Evolutionary conservation across 768 basidiomycete genomes (phyloP).

Genomic region (Russula vinacea): DNA sequence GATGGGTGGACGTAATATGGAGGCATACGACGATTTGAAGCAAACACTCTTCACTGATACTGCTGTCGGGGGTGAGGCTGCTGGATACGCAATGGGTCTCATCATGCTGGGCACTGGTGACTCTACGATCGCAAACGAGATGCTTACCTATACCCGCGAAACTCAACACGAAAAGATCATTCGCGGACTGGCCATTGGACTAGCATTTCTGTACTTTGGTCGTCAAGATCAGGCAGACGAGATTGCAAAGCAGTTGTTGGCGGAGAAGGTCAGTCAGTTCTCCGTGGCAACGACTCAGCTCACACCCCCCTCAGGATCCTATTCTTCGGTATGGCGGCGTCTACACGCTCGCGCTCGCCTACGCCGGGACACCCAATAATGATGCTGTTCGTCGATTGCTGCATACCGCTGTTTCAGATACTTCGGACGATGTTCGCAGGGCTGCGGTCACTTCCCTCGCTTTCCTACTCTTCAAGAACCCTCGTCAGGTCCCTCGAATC

Average conservation of each 20-base stretch:
- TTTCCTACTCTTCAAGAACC: slow-evolving; percentile 96
- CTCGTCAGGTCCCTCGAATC: slow-evolving; percentile 91
- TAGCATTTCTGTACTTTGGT: slow-evolving; percentile 90
- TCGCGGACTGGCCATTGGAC: slow-evolving; percentile 87
- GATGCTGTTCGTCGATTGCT: slow-evolving; percentile 86
- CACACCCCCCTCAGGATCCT: slow-evolving; percentile 62
- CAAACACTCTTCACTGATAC: slow-evolving; percentile 88
- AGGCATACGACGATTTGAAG: slow-evolving; percentile 90
- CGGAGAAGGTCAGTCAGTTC: slow-evolving; percentile 68
- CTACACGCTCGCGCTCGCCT: slow-evolving; percentile 93
- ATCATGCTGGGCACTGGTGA: slow-evolving; percentile 96
- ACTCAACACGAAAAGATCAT: slow-evolving; percentile 99
- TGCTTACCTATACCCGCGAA: slow-evolving; percentile 93
- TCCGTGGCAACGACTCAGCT: slow-evolving; percentile 7
- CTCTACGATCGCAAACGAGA: slow-evolving; percentile 78
- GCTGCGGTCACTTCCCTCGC: slow-evolving; percentile 96
- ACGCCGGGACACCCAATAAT: slow-evolving; percentile 95
- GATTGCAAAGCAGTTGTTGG: slow-evolving; percentile 71
- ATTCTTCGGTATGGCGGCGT: slow-evolving; percentile 97
- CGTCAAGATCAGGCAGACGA: slow-evolving; percentile 88
- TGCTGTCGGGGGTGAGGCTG: slow-evolving; percentile 92
- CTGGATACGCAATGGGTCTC: slow-evolving; percentile 96
- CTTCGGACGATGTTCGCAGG: slow-evolving; percentile 93
- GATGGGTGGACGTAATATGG: slow-evolving; percentile 86
- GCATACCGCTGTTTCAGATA: slow-evolving; percentile 97